phyloP scores from a whole-genome alignment of 192 early-diverging fungal genomes.

The Backusella tarrabulga region DNA sequence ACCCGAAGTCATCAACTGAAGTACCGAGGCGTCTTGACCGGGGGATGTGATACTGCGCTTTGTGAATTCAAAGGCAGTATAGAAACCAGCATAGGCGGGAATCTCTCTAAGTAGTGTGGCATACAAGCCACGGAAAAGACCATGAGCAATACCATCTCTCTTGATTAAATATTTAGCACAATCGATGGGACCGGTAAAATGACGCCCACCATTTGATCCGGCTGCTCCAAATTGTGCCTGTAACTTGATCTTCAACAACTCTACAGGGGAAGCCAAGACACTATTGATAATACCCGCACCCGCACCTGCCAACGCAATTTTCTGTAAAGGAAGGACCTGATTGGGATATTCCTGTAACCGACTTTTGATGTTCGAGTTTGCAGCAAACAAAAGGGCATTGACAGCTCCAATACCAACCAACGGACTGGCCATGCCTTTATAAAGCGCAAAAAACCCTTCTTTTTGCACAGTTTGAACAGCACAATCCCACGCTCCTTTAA shows the following conservation, averaged over 20 bases:
- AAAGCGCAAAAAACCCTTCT: conserved; percentile 75
- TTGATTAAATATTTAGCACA: conserved; percentile 63
- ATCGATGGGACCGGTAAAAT: conserved; percentile 59
- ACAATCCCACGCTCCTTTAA: conserved; percentile 80
- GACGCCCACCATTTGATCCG: conserved; percentile 25
- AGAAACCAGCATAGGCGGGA: conserved; percentile 85
- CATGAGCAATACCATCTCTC: conserved; percentile 65
- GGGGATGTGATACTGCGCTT: conserved; percentile 62
- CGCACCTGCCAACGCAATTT: conserved; percentile 85
- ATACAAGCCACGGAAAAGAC: conserved; percentile 84
- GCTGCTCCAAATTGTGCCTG: conserved; percentile 79
- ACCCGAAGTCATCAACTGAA: conserved; percentile 76
- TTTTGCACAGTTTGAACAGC: conserved; percentile 76
- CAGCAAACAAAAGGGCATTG: conserved; percentile 84
- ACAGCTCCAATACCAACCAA: conserved; percentile 80
- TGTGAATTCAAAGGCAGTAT: conserved; percentile 77
- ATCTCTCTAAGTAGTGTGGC: conserved; percentile 76
- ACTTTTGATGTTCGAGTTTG: conserved; percentile 66
- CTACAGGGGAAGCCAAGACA: conserved; percentile 87
- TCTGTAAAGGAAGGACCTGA: conserved; percentile 52
- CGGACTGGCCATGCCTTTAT: conserved; percentile 86
- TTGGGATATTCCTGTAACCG: conserved; percentile 48
- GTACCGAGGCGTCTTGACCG: conserved; percentile 46
- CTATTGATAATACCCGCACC: conserved; percentile 85
- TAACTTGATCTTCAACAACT: conserved; percentile 90